Evolutionary conservation across 2,329 filamentous ascomycete species (phyloP), one percentile per base, ranked within the genome.

Genomic region (Ceratocystis colombiana): DNA sequence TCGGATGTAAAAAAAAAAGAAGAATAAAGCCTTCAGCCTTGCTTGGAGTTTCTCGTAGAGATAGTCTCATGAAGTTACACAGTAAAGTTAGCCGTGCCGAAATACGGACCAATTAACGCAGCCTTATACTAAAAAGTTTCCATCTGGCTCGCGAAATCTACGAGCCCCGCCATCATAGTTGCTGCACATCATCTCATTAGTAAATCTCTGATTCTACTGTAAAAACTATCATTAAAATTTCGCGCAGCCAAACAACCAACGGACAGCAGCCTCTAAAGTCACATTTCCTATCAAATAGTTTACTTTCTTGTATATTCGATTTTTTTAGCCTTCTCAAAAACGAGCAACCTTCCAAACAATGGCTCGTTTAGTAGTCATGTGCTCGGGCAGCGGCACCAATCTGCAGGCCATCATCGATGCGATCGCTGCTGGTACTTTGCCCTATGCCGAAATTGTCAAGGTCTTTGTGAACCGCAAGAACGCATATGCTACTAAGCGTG

Each of bases 311-410:
- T 3, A 28, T 6, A 53, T 6, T 59, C 28, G 12, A 28, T 25
- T 22, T 50, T 50, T 22, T 53, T 5, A 28, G n/a, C 20, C 22
- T 10, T 53, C 20, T 5, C 3, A 22, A 53, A 53, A 20, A n/a
- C 2, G 12, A 64, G 33, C 45, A 59, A 15, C 15, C 65, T 68
- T 61, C 10, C 62, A 10, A 57, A 67, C 64, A 69, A 73, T 46
- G 80, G 37, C 77, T 71, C 82, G 82, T 66, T 80, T 89, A 71
- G 80, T 86, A 64, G 84, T 89, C 70, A 82, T 90, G 72, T 87
- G 87, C 74, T 88, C 85, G 62, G 87, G 89, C 74, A 86, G 82
- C 70, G 89, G 89, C 71, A 85, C 86, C 48, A 93, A 93, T 74
- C 84, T 92, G 22, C 88, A 93, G 78, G 88, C 88, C 67, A 80